Evolutionary conservation across 768 basidiomycete species (phyloP), one percentile per base, ranked within the genome.

Genomic region (Termitomyces sp.): DNA sequence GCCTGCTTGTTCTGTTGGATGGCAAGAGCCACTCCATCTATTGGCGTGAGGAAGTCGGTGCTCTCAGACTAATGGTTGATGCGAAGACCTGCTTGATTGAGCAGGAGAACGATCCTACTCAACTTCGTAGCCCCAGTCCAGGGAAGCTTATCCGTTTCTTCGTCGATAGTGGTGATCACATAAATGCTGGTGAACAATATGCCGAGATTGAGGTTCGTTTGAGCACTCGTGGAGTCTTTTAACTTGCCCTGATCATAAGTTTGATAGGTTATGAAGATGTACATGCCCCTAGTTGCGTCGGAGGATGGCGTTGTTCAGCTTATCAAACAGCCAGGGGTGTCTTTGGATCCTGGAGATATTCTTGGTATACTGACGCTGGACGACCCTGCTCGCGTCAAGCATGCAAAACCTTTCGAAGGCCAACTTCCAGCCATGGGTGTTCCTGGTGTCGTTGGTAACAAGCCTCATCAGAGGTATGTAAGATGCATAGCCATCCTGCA

Each of bases 31-130:
- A 99, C 76, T 96, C 97, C 29, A 83, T 97, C 56, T 99, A 99
- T 76, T 98, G 94, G 94, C 83, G 94, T 58, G 97, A 98, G 74
- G 97, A 99, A 78, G 97, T 98, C 57, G 97, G 95, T 59, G 92
- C 94, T 9, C 79, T 95, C 66, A 80, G 92, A 66, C 73, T 98
- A 70, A 94, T 94, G 87, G 89, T 99, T 62, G 96, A 99, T 76
- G 85, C 94, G 57, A 96, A 98, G 83, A 99, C 97, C 15, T 97
- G 96, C 73, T 82, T 98, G 77, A 95, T 99, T 67, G 97, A 98
- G 74, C 96, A 98, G 76, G 97, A 99, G 82, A 98, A 98, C 68
- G 97, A 99, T 70, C 97, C 97, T 15, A 99, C 97, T 29, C 96
- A 98, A 74, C 81, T 98, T 50, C 83, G 97, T 67, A 94, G 92